Evolutionary conservation across 2,329 filamentous ascomycete genomes (phyloP).

Genomic region (Nigrospora oryzae): DNA sequence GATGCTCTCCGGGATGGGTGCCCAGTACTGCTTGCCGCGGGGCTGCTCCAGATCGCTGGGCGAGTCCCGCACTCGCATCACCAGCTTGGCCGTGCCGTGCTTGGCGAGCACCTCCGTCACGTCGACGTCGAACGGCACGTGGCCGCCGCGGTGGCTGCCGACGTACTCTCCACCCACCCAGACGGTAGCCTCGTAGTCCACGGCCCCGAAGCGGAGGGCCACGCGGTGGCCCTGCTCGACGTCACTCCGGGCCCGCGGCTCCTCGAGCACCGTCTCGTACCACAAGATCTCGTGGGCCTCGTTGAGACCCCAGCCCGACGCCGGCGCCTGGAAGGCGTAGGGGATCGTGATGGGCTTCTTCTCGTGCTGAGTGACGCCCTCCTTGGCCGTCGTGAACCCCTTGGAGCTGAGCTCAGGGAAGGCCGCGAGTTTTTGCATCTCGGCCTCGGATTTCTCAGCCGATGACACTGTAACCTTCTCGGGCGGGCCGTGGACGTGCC

Average conservation of each 20-base stretch:
- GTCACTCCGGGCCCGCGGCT: conserved; percentile 36
- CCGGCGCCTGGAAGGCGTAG: conserved; percentile 56
- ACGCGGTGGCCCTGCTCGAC: conserved; percentile 30
- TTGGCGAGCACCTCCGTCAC: conserved; percentile 37
- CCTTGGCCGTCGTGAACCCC: conserved; percentile 26
- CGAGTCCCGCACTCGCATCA: conserved; percentile 53
- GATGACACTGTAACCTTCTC: conserved; percentile 20
- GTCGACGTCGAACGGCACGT: conserved; percentile 51
- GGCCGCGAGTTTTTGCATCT: conserved; percentile 37
- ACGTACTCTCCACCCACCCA: conserved; percentile 46
- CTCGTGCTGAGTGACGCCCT: conserved; percentile 22
- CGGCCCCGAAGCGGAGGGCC: conserved; percentile 49
- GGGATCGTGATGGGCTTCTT: conserved; percentile 52
- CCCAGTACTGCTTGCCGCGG: conserved; percentile 61
- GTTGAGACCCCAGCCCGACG: conserved; percentile 53
- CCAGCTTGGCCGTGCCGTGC: conserved; percentile 29
- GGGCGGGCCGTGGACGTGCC: conserved; percentile 45
- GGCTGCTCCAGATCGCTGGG: conserved; percentile 57
- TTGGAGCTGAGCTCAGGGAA: conserved; percentile 39
- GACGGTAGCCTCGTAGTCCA: conserved; percentile 51
- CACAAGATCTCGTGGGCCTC: conserved; percentile 59
- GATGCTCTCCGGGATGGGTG: conserved; percentile 49
- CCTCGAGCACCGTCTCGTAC: conserved; percentile 49
- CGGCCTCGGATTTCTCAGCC: conserved; percentile 20
- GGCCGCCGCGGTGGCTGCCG: conserved; percentile 48